These are phyloP conservation scores for Talaromyces islandicus DNA, from an alignment of 2,329 filamentous ascomycete species.

Conservation along the genomic window DNA sequence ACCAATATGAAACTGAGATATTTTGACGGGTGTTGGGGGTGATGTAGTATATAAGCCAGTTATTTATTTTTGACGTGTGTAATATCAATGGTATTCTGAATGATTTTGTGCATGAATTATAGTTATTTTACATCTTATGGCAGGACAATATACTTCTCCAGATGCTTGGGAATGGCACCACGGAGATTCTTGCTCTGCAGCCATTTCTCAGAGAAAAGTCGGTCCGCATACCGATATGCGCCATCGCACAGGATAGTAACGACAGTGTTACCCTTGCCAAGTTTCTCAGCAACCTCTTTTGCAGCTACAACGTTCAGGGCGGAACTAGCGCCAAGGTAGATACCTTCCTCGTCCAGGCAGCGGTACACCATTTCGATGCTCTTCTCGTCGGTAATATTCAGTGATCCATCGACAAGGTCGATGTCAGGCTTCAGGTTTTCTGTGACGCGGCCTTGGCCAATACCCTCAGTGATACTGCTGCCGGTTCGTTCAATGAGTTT, in stretches of 20 bases:
- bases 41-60: not conserved
- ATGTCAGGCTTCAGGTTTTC: constrained; percentile 87
- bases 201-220: constrained; percentile 90
- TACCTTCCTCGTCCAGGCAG: constrained; percentile 88
- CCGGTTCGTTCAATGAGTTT: constrained; percentile 75
- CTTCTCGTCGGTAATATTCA: constrained; percentile 86
- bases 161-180: constrained; percentile 70
- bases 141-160: constrained; percentile 92
- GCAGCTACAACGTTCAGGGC: constrained; percentile 93
- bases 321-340: constrained; percentile 92
- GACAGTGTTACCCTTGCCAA: constrained; percentile 83
- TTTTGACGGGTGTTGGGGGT: not conserved
- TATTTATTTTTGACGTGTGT: not conserved
- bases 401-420: constrained; percentile 72
- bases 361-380: constrained; percentile 97
- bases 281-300: constrained; percentile 83
- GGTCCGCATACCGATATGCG: constrained; percentile 93
- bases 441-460: constrained; percentile 94
- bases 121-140: constrained; percentile 35
- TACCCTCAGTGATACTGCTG: constrained; percentile 92
- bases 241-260: constrained; percentile 94
- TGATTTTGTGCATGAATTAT: not conserved
- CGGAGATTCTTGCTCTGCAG: constrained; percentile 78
- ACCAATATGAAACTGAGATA: no score
- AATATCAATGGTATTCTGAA: not conserved